phyloP scores from a whole-genome alignment of 768 basidiomycete genomes.

The Russula emetica region DNA sequence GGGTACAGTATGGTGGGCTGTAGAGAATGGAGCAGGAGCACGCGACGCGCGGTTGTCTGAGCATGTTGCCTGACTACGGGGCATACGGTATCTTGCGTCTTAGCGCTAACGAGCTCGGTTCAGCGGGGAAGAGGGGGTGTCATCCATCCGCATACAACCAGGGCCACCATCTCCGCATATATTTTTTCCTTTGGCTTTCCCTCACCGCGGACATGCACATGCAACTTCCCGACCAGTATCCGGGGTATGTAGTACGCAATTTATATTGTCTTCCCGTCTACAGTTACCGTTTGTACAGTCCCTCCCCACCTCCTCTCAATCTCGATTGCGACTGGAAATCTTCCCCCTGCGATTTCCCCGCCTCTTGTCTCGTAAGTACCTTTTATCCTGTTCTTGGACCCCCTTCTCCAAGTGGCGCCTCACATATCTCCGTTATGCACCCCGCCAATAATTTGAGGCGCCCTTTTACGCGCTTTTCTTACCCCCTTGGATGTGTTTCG shows the following conservation, averaged over 20 bases:
- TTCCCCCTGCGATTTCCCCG: neutral
- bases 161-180: slow-evolving; percentile 4
- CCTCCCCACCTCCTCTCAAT: slow-evolving; percentile 5
- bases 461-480: slow-evolving; percentile 6
- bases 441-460: neutral
- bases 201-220: slow-evolving; percentile 17
- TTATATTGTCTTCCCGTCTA: slow-evolving; percentile 4
- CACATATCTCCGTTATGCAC: neutral
- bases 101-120: neutral
- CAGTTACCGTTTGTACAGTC: neutral
- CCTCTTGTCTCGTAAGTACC: slow-evolving; percentile 7
- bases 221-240: slow-evolving; percentile 18
- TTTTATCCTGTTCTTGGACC: neutral
- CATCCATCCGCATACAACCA: neutral
- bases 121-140: neutral
- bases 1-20: neutral
- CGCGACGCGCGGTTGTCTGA: neutral
- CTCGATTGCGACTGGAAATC: slow-evolving; percentile 5
- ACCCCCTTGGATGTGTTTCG: neutral
- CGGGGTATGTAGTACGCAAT: slow-evolving; percentile 7
- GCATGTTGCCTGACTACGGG: slow-evolving; percentile 17
- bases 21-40: neutral
- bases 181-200: neutral
- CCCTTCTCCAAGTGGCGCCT: neutral
- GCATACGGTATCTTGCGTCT: neutral